Evolutionary conservation across 1,284 basidiomycete species (phyloP).

Genomic region (Athelia sp.): DNA sequence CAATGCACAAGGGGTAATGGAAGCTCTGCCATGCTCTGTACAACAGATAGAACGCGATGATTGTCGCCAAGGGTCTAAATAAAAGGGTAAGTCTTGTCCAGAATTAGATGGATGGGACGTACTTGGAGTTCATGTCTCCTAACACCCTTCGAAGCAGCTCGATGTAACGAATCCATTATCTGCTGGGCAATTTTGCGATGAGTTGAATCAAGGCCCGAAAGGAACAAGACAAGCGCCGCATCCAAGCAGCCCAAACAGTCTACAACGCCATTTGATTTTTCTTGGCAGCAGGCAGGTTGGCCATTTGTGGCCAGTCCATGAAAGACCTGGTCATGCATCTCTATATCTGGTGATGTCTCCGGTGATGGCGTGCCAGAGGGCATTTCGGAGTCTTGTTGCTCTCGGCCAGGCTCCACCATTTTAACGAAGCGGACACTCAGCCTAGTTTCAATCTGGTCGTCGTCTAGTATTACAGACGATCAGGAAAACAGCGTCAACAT

Average conservation of each 20-base stretch:
- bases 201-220: constrained; percentile 26
- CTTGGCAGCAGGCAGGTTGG: constrained; percentile 45
- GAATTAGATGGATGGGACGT: constrained; percentile 16
- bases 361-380: constrained; percentile 10
- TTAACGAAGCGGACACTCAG: constrained; percentile 45
- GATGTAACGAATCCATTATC: constrained; percentile 37
- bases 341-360: constrained; percentile 14
- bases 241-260: constrained; percentile 58
- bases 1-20: constrained; percentile 58
- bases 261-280: constrained; percentile 36
- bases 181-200: constrained; percentile 31
- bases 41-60: constrained; percentile 23
- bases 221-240: constrained; percentile 32
- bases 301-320: constrained; percentile 47
- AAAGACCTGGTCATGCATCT: no score
- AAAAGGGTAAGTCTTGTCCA: constrained; percentile 1
- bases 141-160: constrained; percentile 41
- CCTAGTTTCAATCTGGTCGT: constrained; percentile 71
- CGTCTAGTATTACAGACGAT: constrained; percentile 42
- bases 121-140: constrained; percentile 44
- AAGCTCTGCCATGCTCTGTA: constrained; percentile 39
- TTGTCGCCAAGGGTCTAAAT: constrained; percentile 16
- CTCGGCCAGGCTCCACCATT: constrained; percentile 4
- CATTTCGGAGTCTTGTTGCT: constrained; percentile 11
- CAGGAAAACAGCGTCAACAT: no score